Base-by-base conservation (phyloP, 768 basidiomycete species). In the Tylopilus felleus region DNA sequence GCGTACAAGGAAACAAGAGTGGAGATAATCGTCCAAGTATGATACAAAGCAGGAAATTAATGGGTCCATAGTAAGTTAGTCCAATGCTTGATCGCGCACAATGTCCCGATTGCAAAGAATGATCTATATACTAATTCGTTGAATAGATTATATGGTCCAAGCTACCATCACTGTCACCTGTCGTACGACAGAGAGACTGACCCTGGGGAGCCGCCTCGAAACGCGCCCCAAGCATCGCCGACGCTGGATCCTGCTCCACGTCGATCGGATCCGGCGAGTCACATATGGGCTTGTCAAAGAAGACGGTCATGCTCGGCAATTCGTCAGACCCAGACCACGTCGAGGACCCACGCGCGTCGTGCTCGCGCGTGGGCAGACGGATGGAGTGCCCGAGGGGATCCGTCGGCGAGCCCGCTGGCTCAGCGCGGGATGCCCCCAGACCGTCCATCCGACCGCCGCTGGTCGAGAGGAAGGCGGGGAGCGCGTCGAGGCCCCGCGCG, bases 201-300 rank as follows among this genome's bases (percentile, higher is more conserved):
- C 23, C 9, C n/a, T 3, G 4, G 8, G 28, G 16, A 4, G 40
- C 29, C 29, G 23, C 41, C 44, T n/a, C 16, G 16, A 17, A 27
- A 19, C 28, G 31, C 14, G 13, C 29, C 4, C 48, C 21, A 19
- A n/a, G 36, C 16, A 36, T 41, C 51, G 25, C 21, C 33, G 4
- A 16, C 17, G 22, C 35, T 13, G 16, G 16, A 17, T 36, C 40
- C 16, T 49, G 57, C 6, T 38, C 29, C 10, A 45, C 19, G 41
- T 39, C 27, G 14, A 66, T 56, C 56, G 47, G 22, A 6, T 63
- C 60, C 29, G 65, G 65, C 4, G 65, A 66, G 14, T 68, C 66
- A n/a, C 65, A 68, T 4, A 60, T 13, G 0, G 61, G 53, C 31
- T 45, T 35, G 49, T 45, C 51, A 14, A 63, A 55, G 27, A 46